These are phyloP conservation scores for Eucalyptus brandiana DNA, from an alignment of 345 rosid species.

Conservation along the genomic window DNA sequence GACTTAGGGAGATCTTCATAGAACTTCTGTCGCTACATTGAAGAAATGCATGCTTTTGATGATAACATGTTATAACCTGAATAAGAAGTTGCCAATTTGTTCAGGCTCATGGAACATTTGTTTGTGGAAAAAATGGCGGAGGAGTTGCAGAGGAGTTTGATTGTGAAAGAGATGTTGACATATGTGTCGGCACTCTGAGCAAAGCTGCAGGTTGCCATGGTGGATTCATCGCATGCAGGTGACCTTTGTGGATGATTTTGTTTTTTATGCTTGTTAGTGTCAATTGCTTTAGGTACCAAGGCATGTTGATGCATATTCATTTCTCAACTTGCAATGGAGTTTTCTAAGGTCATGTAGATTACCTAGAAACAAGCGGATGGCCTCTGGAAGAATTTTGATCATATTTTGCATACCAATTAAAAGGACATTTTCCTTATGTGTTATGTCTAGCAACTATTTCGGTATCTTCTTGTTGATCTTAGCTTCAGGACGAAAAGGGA, in stretches of 20 bases:
- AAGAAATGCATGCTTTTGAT: neutral
- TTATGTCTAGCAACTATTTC: neutral
- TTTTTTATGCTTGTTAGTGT: neutral
- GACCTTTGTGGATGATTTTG: neutral
- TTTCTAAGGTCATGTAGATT: neutral
- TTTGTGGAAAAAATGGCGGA: conserved; percentile 86
- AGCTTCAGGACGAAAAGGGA: neutral
- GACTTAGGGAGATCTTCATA: neutral
- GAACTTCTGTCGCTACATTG: neutral
- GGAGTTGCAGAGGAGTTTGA: conserved; percentile 85
- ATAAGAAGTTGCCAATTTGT: neutral
- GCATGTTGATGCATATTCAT: neutral
- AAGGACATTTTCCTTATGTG: neutral
- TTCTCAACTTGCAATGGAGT: neutral
- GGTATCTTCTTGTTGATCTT: neutral
- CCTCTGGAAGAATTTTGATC: neutral
- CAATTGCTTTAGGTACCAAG: neutral
- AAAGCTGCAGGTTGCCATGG: conserved; percentile 99
- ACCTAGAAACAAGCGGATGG: neutral
- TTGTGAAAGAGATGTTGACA: conserved; percentile 76
- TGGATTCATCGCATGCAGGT: conserved; percentile 97
- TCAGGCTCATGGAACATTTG: conserved; percentile 97
- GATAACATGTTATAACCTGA: neutral
- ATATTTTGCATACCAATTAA: neutral
- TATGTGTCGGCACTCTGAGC: conserved; percentile 88